Evolutionary conservation across 495 filamentous ascomycete species (phyloP).

Genomic region (Penicillium verhagenii): DNA sequence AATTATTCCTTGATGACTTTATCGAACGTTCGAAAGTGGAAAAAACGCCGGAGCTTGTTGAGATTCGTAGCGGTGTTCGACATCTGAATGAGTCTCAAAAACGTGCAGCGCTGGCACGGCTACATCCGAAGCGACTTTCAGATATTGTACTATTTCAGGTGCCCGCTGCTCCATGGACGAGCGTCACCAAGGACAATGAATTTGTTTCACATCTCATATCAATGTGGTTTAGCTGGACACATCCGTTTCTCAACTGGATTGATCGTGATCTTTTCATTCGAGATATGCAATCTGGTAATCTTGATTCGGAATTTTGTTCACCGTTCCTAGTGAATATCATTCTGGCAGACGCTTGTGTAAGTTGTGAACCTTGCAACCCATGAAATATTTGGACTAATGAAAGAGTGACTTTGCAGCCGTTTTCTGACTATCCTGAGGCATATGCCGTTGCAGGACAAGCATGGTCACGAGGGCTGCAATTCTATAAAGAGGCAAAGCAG

Average conservation of each 20-base stretch:
- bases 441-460: slow-evolving; percentile 11
- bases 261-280: slow-evolving; percentile 42
- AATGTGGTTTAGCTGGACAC: slow-evolving; percentile 45
- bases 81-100: neutral
- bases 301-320: slow-evolving; percentile 37
- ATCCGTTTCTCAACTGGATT: slow-evolving; percentile 41
- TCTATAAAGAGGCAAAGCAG: slow-evolving; percentile 24
- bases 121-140: neutral
- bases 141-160: slow-evolving; percentile 19
- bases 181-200: slow-evolving; percentile 42
- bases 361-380: too few species aligned
- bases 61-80: slow-evolving; percentile 1
- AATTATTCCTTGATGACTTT: slow-evolving; percentile 28
- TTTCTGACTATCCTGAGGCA: slow-evolving; percentile 23
- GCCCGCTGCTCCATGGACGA: slow-evolving; percentile 47
- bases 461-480: slow-evolving; percentile 22
- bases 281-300: slow-evolving; percentile 34
- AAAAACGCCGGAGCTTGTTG: slow-evolving; percentile 24
- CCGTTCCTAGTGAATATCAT: slow-evolving; percentile 49
- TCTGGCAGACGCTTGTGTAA: slow-evolving; percentile 18
- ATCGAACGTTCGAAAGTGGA: slow-evolving; percentile 24
- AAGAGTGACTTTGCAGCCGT: too few species aligned
- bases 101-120: neutral
- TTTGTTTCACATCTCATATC: slow-evolving; percentile 50
- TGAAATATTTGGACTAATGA: too few species aligned